Percentiles rank a stretch among this genome's conserved stretches.
These are phyloP conservation scores for Collariella sp. DNA, from an alignment of 495 filamentous ascomycete genomes.

Conservation along the genomic window DNA sequence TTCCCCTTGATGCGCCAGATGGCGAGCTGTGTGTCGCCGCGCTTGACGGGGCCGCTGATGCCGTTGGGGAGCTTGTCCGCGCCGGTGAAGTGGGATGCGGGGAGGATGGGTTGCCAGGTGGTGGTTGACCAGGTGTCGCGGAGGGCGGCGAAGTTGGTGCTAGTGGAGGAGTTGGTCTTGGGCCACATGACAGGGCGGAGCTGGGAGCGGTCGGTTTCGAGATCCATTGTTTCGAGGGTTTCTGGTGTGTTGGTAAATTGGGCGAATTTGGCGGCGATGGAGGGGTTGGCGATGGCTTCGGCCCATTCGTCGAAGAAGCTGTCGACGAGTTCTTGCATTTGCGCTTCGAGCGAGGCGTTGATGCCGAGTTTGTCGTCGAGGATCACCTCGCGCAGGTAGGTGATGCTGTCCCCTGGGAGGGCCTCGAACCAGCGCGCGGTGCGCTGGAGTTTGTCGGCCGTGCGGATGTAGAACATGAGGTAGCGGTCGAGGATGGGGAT, in stretches of 20 bases:
- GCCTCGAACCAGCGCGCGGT: constrained; percentile 90
- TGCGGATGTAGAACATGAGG: constrained; percentile 93
- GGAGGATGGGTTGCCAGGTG: constrained; percentile 78
- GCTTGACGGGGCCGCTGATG: constrained; percentile 64
- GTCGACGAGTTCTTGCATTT: constrained; percentile 83
- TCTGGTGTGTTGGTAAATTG: constrained; percentile 87
- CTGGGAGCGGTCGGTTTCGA: constrained; percentile 67
- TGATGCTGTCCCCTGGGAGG: constrained; percentile 70
- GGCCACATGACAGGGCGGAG: constrained; percentile 78
- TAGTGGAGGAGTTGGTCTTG: constrained; percentile 37
- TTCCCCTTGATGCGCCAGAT: constrained; percentile 79
- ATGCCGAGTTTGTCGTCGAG: constrained; percentile 88
- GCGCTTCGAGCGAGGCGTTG: constrained; percentile 71
- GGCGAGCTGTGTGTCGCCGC: constrained; percentile 86
- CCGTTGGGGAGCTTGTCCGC: constrained; percentile 59
- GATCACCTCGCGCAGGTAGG: constrained; percentile 75
- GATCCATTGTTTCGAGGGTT: constrained; percentile 59
- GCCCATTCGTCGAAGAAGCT: constrained; percentile 97
- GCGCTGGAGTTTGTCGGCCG: constrained; percentile 88
- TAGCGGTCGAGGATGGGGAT: constrained; percentile 86
- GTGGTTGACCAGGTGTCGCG: constrained; percentile 62
- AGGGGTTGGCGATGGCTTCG: constrained; percentile 65
- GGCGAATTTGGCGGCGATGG: constrained; percentile 61
- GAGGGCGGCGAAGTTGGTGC: constrained; percentile 47
- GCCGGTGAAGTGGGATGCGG: constrained; percentile 59